These are phyloP conservation scores for Monosporascus sp. DNA, from an alignment of 2,329 filamentous ascomycete species.

Conservation along the genomic window DNA sequence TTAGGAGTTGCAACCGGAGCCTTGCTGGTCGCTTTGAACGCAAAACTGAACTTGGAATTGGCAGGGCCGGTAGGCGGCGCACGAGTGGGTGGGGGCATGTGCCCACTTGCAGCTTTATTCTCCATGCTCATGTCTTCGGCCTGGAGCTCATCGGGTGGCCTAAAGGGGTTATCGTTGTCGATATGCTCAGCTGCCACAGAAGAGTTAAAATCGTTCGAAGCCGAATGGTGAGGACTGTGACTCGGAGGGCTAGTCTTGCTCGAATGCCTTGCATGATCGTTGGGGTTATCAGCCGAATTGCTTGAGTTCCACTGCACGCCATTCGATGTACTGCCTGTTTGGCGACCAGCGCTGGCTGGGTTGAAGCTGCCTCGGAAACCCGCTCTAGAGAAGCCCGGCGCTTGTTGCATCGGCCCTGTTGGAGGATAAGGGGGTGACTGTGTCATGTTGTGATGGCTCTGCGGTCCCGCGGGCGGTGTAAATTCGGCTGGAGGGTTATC, in stretches of 20 bases:
- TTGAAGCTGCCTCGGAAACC: conserved; percentile 55
- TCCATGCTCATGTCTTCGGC: conserved; percentile 57
- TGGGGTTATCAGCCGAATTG: conserved; percentile 8
- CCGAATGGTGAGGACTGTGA: conserved; percentile 23
- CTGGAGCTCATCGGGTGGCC: conserved; percentile 59
- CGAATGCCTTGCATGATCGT: conserved; percentile 20
- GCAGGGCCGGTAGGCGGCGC: conserved; percentile 50
- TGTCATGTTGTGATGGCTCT: conserved; percentile 49
- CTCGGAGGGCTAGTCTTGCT: conserved; percentile 28
- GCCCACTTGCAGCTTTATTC: conserved; percentile 39
- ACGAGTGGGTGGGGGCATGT: conserved; percentile 51
- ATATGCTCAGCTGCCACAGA: conserved; percentile 31
- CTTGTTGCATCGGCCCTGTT: conserved; percentile 50
- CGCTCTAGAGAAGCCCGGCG: conserved; percentile 41
- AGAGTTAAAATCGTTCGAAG: conserved; percentile 21
- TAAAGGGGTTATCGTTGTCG: conserved; percentile 56
- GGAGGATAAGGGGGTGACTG: conserved; percentile 52
- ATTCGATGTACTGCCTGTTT: conserved; percentile 59
- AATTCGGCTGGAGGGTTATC: conserved; percentile 54
- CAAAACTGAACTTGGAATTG: conserved; percentile 80
- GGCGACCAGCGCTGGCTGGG: conserved; percentile 43
- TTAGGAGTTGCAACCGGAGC: conserved; percentile 52
- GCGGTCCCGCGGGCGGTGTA: conserved; percentile 46
- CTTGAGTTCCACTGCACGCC: conserved; percentile 62
- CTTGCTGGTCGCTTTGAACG: conserved; percentile 73